Base-by-base conservation (phyloP, 2,329 filamentous ascomycete genomes). In the Macrophomina tecta region DNA sequence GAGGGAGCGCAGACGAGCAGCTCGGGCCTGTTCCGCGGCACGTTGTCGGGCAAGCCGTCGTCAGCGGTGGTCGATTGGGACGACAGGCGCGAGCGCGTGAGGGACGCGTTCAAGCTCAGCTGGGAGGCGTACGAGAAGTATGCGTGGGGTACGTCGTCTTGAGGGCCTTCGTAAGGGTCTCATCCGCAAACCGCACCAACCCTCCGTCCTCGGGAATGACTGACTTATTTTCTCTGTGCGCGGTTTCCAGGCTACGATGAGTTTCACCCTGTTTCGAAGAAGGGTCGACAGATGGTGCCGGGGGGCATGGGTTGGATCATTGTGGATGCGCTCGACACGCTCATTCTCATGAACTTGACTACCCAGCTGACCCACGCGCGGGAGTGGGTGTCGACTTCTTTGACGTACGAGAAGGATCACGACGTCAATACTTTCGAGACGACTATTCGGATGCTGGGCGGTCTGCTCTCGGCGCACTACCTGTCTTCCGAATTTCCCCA, bases 391-490 rank as follows among this genome's bases (percentile, higher is more conserved):
- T 85, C 91, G 1, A 90, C 88, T 4, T 89, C 89, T 7, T 80
- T 98, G 69, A 90, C 89, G 11, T 98, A 96, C 81, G 90, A 97
- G 68, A 93, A 97, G 78, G 86, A 97, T 73, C 93, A 97, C 77
- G 93, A 97, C 76, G 94, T 99, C 66, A 98, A 93, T 78, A 97
- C 93, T 0, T 99, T 98, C 73, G 95, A 99, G 82, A 98, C 94
- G 7, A 98, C 94, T 0, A 98, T 98, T 73, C 91, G 95, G 63
- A 98, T 98, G 94, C 84, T 99, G 60, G 95, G 95, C 16, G 95
- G 95, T 11, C 83, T 99, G 49, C 84, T 99, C 40, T 94, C 94
- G 1, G 95, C 95, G 9, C 93, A 99, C 77, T 98, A 98, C 78
- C 85, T 99, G n/a, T 94, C 93, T 28, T 95, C 88, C 30, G 86